Evolutionary conservation across 2,329 filamentous ascomycete genomes (phyloP), one percentile per base, ranked within the genome.

Genomic region (Corynespora cassiicola): DNA sequence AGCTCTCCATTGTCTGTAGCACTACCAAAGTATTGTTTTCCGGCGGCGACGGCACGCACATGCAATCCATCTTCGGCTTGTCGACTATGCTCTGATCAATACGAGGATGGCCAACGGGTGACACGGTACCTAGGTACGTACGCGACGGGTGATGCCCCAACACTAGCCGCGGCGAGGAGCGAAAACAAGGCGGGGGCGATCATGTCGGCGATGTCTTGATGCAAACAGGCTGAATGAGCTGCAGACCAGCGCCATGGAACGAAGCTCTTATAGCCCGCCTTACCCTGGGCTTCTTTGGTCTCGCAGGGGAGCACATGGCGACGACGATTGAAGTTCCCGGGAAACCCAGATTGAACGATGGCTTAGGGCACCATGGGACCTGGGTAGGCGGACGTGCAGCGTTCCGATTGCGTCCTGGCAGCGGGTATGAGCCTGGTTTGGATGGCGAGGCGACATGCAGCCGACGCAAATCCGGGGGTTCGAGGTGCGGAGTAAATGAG

Each of bases 11-110:
- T 60, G 39, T 60, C 53, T 6, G 54, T 58, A 3, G 54, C 54
- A 22, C 42, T 57, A n/a, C 56, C 56, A 31, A 60, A 60, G 35
- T 58, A 60, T 14, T 35, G 37, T 22, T 56, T 54, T 8, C 55
- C 55, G 14, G 52, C 53, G 8, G 51, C 51, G 11, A 50, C 36
- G 25, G 53, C 55, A 11, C 53, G 50, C 20, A 47, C 49, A 40
- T 56, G 56, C 20, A 56, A 41, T 26, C 55, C 53, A 50, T 56
- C 52, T 34, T 28, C 37, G 24, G 53, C 53, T 29, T 45, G 45
- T 25, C 36, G 39, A 11, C 49, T 52, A 17, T 3, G 7, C 9
- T 11, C 14, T 19, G n/a, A 24, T 48, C 20, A 51, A 39, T 24
- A 14, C 22, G 31, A 11, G 31, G 21, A 17, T 36, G 6, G 23